Percentiles rank a stretch among this genome's conserved stretches.
Conservation (phyloP, 129 eudicot species). For the Flaveria robusta region DNA sequence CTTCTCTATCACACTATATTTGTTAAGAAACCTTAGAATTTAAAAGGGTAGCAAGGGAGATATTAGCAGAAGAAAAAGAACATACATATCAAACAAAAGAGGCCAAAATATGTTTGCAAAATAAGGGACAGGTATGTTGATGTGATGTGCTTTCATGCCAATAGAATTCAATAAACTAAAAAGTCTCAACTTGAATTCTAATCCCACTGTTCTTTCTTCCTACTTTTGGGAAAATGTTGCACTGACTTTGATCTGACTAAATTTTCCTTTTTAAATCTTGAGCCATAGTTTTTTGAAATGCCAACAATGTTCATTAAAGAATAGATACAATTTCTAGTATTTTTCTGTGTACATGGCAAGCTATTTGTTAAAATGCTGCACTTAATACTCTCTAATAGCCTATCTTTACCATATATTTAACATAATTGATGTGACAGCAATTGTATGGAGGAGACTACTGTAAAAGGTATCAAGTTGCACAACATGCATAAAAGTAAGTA, state of each 20-base stretch:
- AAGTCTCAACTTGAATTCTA: slow-evolving; percentile 30
- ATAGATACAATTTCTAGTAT: slow-evolving; percentile 2
- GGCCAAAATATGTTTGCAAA: slow-evolving; percentile 35
- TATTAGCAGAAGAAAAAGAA: slow-evolving; percentile 22
- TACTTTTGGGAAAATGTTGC: slow-evolving; percentile 55
- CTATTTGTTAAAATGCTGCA: slow-evolving; percentile 1
- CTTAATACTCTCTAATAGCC: slow-evolving; percentile 3
- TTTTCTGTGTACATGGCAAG: slow-evolving; percentile 31
- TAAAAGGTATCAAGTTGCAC: too few species aligned
- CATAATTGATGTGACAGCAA: too few species aligned
- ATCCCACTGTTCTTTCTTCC: slow-evolving; percentile 36
- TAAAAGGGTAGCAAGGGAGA: slow-evolving; percentile 7
- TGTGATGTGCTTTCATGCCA: slow-evolving; percentile 35
- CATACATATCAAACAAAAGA: slow-evolving; percentile 12
- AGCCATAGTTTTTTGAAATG: slow-evolving; percentile 26
- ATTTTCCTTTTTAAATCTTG: slow-evolving; percentile 21
- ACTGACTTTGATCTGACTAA: slow-evolving; percentile 34
- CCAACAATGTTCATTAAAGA: slow-evolving; percentile 23
- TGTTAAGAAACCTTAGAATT: slow-evolving; percentile 15
- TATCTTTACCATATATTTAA: neutral
- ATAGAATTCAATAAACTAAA: slow-evolving; percentile 37
- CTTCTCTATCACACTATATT: slow-evolving; percentile 26
- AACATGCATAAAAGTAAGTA: too few species aligned
- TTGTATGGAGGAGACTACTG: too few species aligned
- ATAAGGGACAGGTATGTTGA: slow-evolving; percentile 45